These are phyloP conservation scores for Ettlia oleoabundans DNA, from an alignment of 139 green algal genomes.

Conservation along the genomic window DNA sequence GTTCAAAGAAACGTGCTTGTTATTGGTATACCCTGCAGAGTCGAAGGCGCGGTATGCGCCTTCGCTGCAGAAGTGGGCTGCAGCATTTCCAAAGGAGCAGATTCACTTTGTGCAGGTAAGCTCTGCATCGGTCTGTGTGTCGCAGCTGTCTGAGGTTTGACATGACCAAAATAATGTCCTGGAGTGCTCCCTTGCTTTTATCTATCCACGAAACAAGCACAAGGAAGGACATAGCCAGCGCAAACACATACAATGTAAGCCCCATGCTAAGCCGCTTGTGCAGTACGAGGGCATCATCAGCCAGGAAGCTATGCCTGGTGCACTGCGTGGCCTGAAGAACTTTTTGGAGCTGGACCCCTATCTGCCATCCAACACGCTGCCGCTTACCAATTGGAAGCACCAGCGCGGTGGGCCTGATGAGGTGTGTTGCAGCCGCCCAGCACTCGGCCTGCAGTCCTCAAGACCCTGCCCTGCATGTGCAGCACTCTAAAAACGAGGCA, in stretches of 20 bases:
- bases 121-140: too few relatives aligned
- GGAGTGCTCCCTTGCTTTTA: too few relatives aligned
- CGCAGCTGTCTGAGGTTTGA: too few relatives aligned
- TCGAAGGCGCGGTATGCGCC: neutral
- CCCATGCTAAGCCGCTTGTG: too few relatives aligned
- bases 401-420: neutral
- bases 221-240: too few relatives aligned
- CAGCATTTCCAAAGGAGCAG: neutral
- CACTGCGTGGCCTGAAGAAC: neutral
- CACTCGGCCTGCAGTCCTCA: neutral
- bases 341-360: constrained; percentile 2
- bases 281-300: constrained; percentile 12
- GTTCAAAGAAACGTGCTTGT: too few relatives aligned
- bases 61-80: neutral
- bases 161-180: too few relatives aligned
- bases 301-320: neutral
- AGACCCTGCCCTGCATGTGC: neutral
- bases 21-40: neutral
- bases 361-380: constrained; percentile 24
- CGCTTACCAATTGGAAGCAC: constrained; percentile 35
- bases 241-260: too few relatives aligned
- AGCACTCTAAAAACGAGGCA: too few relatives aligned
- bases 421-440: neutral
- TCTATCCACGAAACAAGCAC: too few relatives aligned
- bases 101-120: neutral